Percentiles rank a stretch among this genome's conserved stretches.
These are phyloP conservation scores for Stagonosporopsis cucurbitacearum DNA, from an alignment of 2,329 filamentous ascomycete genomes.

Conservation along the genomic window DNA sequence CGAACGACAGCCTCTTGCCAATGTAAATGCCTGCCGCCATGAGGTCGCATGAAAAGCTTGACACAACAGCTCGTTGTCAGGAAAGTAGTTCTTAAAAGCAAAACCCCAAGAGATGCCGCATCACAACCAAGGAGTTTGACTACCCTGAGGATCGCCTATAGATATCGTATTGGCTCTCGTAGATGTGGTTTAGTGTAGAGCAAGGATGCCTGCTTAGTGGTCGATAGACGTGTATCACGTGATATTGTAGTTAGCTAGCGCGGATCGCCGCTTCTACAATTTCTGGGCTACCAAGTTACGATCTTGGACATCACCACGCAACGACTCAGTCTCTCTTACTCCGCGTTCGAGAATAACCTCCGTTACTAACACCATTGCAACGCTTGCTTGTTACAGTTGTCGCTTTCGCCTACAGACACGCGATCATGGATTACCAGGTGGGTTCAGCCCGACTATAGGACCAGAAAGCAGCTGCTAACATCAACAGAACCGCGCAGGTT, in stretches of 20 bases:
- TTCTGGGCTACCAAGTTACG: constrained; percentile 18
- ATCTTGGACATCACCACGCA: constrained; percentile 19
- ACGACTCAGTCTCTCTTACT: neutral
- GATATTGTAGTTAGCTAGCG: constrained; percentile 31
- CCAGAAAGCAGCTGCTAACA: constrained; percentile 25
- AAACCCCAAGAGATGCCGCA: neutral
- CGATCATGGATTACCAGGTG: constrained; percentile 60
- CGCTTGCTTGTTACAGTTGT: neutral
- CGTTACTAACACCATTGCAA: too few species aligned
- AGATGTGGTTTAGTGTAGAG: neutral
- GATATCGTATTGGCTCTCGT: neutral
- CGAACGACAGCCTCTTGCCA: constrained; percentile 82
- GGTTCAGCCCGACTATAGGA: neutral
- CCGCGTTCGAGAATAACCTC: too few species aligned
- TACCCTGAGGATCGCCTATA: neutral
- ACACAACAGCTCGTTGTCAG: neutral
- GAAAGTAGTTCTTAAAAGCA: neutral
- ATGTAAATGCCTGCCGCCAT: constrained; percentile 53
- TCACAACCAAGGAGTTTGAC: neutral
- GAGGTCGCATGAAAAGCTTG: neutral
- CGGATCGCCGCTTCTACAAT: constrained; percentile 27
- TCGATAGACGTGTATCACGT: neutral
- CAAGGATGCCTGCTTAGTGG: constrained; percentile 1
- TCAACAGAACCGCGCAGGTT: constrained; percentile 84
- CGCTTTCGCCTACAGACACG: neutral